Evolutionary conservation across 2,329 filamentous ascomycete species (phyloP).

Genomic region (Neoascochyta sp.): DNA sequence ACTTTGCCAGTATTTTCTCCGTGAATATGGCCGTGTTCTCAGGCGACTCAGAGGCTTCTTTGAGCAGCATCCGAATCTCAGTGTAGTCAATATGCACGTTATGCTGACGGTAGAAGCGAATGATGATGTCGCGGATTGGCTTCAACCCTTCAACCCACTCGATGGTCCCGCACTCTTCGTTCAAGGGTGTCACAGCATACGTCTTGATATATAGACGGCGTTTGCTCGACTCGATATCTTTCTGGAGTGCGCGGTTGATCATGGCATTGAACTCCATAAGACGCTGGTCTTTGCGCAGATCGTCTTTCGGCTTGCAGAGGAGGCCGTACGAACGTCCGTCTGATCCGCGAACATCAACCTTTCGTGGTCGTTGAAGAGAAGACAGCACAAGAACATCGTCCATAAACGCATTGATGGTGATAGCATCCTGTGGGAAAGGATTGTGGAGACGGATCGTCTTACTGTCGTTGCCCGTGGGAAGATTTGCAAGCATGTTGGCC

Average conservation of each 20-base stretch:
- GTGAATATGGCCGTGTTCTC: constrained; percentile 70
- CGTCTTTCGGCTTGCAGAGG: constrained; percentile 96
- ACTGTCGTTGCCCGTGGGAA: constrained; percentile 69
- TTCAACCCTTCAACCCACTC: constrained; percentile 98
- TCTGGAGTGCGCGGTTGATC: constrained; percentile 92
- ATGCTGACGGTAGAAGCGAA: constrained; percentile 72
- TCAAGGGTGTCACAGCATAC: constrained; percentile 92
- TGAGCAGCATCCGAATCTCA: constrained; percentile 61
- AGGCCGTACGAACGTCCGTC: constrained; percentile 87
- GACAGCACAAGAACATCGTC: constrained; percentile 88
- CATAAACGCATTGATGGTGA: constrained; percentile 74
- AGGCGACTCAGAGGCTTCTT: constrained; percentile 61
- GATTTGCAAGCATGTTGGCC: constrained; percentile 72
- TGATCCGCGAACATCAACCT: constrained; percentile 80
- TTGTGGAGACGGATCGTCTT: constrained; percentile 68
- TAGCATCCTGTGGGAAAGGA: constrained; percentile 80
- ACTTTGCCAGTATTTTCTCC: constrained; percentile 63
- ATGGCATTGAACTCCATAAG: constrained; percentile 99
- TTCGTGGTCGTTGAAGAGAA: constrained; percentile 87
- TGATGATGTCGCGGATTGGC: constrained; percentile 85
- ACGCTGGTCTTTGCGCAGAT: constrained; percentile 93
- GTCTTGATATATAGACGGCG: constrained; percentile 85
- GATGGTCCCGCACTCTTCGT: constrained; percentile 95
- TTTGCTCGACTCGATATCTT: constrained; percentile 84
- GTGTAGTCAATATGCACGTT: constrained; percentile 61